Evolutionary conservation across 208 protist genomes (phyloP).

Genomic region (Leishmania lainsoni): DNA sequence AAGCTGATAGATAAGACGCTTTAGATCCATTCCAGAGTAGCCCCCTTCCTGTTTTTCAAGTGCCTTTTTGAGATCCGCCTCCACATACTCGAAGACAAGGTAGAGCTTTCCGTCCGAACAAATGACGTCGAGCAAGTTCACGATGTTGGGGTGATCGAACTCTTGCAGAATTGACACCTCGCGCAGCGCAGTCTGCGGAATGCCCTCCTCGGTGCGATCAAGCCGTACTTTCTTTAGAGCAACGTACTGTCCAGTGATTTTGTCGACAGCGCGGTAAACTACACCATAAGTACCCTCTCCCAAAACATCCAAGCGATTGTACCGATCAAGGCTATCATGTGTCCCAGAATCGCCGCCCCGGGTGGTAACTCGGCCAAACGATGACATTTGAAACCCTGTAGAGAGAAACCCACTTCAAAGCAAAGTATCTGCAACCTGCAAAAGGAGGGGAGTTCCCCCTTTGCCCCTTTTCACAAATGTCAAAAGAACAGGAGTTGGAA

Average conservation of each 20-base stretch:
- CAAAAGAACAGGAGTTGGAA: not conserved
- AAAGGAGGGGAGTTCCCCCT: not conserved
- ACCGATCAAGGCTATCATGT: constrained; percentile 83
- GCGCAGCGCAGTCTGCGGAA: constrained; percentile 97
- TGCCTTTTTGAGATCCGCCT: constrained; percentile 97
- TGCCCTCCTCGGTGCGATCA: constrained; percentile 97
- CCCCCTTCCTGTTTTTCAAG: constrained; percentile 86
- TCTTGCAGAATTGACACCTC: constrained; percentile 99
- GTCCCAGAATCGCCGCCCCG: constrained; percentile 36
- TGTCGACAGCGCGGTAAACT: constrained; percentile 91
- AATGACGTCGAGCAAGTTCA: constrained; percentile 92
- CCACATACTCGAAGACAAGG: constrained; percentile 92
- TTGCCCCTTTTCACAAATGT: not conserved
- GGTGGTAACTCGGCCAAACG: constrained; percentile 47
- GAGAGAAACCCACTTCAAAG: not conserved
- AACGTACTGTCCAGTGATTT: constrained; percentile 84
- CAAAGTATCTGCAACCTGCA: not conserved
- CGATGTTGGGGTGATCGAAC: constrained; percentile 97
- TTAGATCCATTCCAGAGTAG: constrained; percentile 78
- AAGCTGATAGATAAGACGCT: constrained; percentile 90
- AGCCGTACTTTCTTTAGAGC: constrained; percentile 98
- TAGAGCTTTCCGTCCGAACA: constrained; percentile 90
- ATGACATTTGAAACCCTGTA: constrained; percentile 43
- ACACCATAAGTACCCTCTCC: constrained; percentile 95
- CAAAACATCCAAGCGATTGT: constrained; percentile 87